These are phyloP conservation scores for Botryotinia globosa DNA, from an alignment of 2,329 filamentous ascomycete genomes.

Conservation along the genomic window DNA sequence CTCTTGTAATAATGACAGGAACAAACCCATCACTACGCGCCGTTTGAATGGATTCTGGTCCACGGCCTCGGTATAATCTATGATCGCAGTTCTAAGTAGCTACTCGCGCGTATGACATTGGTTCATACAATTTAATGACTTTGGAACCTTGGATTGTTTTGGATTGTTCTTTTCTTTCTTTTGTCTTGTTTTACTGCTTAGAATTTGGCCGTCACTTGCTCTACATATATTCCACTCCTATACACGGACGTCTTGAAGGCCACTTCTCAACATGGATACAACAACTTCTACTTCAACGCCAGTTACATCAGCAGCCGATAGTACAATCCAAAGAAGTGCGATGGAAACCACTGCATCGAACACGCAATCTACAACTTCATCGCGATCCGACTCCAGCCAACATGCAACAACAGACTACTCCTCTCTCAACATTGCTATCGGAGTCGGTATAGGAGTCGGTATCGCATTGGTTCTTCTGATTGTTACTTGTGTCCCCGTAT, in stretches of 20 bases:
- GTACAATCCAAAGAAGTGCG: not conserved
- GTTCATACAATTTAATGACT: not conserved
- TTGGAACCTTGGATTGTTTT: not conserved
- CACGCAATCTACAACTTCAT: not conserved
- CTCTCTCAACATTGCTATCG: not conserved
- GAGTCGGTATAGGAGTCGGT: not conserved
- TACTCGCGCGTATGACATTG: not conserved
- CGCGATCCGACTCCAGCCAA: not conserved
- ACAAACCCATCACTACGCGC: not conserved
- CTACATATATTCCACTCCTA: not conserved
- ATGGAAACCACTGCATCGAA: not conserved
- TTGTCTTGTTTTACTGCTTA: not conserved
- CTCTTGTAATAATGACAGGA: not conserved
- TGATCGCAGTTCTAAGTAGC: not conserved
- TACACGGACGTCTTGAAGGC: too few relatives aligned
- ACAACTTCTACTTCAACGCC: not conserved
- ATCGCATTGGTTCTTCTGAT: not conserved
- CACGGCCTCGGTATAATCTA: too few relatives aligned
- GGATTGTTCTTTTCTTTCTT: not conserved
- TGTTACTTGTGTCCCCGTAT: not conserved
- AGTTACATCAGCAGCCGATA: not conserved
- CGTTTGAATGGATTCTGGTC: not conserved
- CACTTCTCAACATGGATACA: not conserved
- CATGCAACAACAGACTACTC: not conserved
- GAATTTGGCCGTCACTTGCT: not conserved